These are phyloP conservation scores for Tulasnella calospora DNA, from an alignment of 768 basidiomycete genomes.

Conservation along the genomic window DNA sequence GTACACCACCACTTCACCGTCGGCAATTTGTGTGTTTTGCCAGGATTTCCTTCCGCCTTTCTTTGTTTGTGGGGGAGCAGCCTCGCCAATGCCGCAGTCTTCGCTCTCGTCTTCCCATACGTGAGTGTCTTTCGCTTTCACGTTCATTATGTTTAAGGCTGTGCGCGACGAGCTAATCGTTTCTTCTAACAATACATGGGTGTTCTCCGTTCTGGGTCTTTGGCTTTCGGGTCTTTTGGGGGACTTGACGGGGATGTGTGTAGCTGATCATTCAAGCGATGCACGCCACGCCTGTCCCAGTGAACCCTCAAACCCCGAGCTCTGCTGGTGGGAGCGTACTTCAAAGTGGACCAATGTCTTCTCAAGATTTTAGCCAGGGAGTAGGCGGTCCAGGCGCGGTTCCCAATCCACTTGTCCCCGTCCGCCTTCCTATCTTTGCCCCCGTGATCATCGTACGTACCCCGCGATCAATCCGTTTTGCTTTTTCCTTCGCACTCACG, in stretches of 20 bases:
- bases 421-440: constrained; percentile 71
- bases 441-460: constrained; percentile 53
- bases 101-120: constrained; percentile 74
- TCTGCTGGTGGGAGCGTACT: neutral
- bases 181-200: neutral
- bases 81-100: constrained; percentile 75
- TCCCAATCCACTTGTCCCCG: constrained; percentile 59
- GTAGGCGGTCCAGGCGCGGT: neutral
- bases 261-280: constrained; percentile 84
- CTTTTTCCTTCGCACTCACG: neutral
- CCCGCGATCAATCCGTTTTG: constrained; percentile 39
- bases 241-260: neutral
- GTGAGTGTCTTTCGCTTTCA: constrained; percentile 43
- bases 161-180: constrained; percentile 11
- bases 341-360: neutral
- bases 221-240: neutral
- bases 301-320: constrained; percentile 68
- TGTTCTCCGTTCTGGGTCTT: neutral
- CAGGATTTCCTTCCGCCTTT: constrained; percentile 65
- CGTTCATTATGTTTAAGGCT: constrained; percentile 13
- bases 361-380: neutral
- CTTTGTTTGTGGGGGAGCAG: constrained; percentile 69
- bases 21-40: neutral
- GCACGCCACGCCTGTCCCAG: constrained; percentile 66
- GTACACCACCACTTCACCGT: neutral